Percentiles rank a stretch among this genome's conserved stretches.
phyloP scores from a whole-genome alignment of 257 asterid species.

The Capsicum pubescens region DNA sequence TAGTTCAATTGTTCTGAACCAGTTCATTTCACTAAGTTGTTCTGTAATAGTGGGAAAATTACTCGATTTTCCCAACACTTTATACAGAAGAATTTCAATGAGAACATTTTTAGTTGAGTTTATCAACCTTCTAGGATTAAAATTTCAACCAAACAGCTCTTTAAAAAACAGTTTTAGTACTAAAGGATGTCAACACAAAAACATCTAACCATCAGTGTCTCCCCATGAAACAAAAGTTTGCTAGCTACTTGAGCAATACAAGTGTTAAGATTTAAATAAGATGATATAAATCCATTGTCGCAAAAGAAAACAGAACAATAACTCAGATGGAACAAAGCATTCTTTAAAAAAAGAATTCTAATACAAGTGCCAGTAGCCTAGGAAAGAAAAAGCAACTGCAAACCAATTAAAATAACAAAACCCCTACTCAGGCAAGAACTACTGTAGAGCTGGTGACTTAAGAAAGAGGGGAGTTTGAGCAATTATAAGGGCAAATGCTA shows the following conservation, averaged over 20 bases:
- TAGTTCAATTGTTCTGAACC: no score
- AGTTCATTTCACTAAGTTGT: no score
- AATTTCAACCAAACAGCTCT: not conserved
- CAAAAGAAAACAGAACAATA: not conserved
- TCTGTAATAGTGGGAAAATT: no score
- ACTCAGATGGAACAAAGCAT: not conserved
- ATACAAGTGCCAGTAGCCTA: not conserved
- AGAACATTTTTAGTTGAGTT: not conserved
- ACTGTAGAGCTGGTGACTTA: not conserved
- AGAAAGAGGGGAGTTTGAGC: slow-evolving; percentile 16
- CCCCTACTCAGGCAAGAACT: not conserved
- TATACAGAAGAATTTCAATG: not conserved
- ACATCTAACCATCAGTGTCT: not conserved
- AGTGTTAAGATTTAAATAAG: not conserved
- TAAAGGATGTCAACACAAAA: not conserved
- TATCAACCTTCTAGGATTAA: not conserved
- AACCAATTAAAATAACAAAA: not conserved
- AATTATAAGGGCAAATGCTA: not conserved
- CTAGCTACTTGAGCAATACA: not conserved
- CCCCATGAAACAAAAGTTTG: not conserved
- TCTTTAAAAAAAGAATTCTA: not conserved
- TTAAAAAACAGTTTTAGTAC: not conserved
- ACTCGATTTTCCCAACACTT: no score
- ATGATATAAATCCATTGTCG: not conserved
- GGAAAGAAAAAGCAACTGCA: not conserved